phyloP scores from a whole-genome alignment of 148 eudicot genomes.

The Polygonum maritimum region DNA sequence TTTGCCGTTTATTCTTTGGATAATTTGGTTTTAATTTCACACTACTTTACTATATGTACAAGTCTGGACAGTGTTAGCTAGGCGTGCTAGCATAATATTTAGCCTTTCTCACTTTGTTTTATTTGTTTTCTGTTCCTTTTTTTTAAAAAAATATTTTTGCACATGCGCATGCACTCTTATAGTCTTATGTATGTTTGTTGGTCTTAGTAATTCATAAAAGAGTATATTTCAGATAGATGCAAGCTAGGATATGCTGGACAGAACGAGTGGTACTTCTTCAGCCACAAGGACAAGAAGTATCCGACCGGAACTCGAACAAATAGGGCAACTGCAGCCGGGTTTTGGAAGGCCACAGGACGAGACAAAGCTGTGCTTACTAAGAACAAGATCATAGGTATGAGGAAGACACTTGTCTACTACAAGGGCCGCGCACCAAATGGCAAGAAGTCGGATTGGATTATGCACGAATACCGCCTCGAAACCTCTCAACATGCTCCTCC shows the following conservation, averaged over 20 bases:
- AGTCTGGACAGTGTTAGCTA: neutral
- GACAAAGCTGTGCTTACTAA: constrained; percentile 83
- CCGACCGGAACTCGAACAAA: constrained; percentile 86
- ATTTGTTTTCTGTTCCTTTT: no score
- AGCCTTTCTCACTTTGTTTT: neutral
- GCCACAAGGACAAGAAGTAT: constrained; percentile 91
- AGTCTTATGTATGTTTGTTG: no score
- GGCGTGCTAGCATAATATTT: neutral
- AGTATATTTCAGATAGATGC: constrained; percentile 46
- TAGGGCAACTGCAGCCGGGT: constrained; percentile 75
- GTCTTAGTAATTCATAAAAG: no score
- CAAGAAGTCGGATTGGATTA: constrained; percentile 74
- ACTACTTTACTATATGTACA: neutral
- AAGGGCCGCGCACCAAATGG: constrained; percentile 88
- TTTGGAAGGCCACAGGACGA: constrained; percentile 96
- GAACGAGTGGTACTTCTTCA: constrained; percentile 91
- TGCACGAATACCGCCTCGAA: constrained; percentile 95
- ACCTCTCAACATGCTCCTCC: constrained; percentile 55
- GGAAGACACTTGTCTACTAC: constrained; percentile 86
- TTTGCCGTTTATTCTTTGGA: neutral
- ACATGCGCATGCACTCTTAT: no score
- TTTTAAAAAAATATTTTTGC: no score
- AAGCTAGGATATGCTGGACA: constrained; percentile 57
- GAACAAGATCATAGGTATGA: constrained; percentile 75
- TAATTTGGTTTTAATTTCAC: neutral